phyloP scores from a whole-genome alignment of 495 filamentous ascomycete genomes.

The Penicillium maclennaniae region DNA sequence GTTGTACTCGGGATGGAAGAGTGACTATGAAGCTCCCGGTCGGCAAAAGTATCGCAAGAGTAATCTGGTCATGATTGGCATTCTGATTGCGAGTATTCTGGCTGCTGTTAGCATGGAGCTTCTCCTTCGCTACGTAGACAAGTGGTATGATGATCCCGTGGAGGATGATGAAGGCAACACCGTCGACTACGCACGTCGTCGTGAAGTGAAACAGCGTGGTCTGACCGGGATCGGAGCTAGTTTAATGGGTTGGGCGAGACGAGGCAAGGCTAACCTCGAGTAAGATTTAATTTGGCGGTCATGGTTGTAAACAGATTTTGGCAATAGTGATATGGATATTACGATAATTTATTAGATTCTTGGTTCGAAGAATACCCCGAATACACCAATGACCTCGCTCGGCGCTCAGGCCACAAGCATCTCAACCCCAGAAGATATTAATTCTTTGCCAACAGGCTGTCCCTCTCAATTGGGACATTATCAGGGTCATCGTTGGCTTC shows the following conservation, averaged over 20 bases:
- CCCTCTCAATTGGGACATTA: conserved; percentile 26
- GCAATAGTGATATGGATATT: neutral
- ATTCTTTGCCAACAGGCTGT: conserved; percentile 18
- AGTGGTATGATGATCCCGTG: conserved; percentile 44
- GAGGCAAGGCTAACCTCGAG: conserved; percentile 1
- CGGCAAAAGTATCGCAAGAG: conserved; percentile 74
- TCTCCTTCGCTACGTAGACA: conserved; percentile 60
- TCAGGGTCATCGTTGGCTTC: conserved; percentile 31
- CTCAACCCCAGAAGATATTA: conserved; percentile 33
- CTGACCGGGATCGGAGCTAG: conserved; percentile 51
- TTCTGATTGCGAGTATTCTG: conserved; percentile 71
- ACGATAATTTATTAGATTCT: neutral
- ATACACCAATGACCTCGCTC: neutral
- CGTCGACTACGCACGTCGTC: conserved; percentile 65
- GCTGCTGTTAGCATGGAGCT: conserved; percentile 63
- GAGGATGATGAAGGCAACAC: conserved; percentile 41
- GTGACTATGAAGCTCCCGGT: conserved; percentile 60
- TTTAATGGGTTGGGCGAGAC: conserved; percentile 12
- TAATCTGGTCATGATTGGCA: conserved; percentile 84
- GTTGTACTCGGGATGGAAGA: conserved; percentile 79
- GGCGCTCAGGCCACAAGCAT: neutral
- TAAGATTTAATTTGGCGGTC: neutral
- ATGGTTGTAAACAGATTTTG: neutral
- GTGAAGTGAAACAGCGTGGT: conserved; percentile 66
- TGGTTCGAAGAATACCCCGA: neutral